Evolutionary conservation across 192 early-diverging fungal species (phyloP).

Genomic region (Linnemannia exigua): DNA sequence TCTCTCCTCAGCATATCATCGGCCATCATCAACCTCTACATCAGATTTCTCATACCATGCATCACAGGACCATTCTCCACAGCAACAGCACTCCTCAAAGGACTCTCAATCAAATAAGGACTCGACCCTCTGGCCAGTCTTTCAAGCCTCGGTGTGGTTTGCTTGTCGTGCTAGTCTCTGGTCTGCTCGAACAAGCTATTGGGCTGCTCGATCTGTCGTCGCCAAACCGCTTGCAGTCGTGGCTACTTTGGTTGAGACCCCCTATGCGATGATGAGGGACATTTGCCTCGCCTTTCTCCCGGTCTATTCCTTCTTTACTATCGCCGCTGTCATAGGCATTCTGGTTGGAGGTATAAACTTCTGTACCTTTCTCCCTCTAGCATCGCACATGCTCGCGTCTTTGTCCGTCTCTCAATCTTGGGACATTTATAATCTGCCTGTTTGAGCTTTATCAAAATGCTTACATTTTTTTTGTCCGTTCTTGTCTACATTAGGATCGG

Average conservation of each 20-base stretch:
- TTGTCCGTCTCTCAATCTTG: background rate
- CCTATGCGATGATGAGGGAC: slow-evolving; percentile 25
- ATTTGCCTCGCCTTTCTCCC: slow-evolving; percentile 47
- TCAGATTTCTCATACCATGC: background rate
- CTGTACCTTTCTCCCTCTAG: background rate
- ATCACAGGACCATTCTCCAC: background rate
- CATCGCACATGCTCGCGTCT: background rate
- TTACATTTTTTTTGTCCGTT: background rate
- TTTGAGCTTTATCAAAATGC: background rate
- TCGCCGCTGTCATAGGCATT: slow-evolving; percentile 45
- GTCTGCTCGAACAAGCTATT: slow-evolving; percentile 2
- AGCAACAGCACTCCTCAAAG: background rate
- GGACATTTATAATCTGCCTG: background rate
- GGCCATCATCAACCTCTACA: background rate
- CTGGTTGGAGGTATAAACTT: slow-evolving; percentile 35
- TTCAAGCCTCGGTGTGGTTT: background rate
- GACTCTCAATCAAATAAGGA: background rate
- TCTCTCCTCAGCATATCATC: background rate
- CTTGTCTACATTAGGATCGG: slow-evolving; percentile 5
- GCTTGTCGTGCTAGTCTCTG: background rate
- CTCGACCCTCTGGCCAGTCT: background rate
- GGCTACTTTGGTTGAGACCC: slow-evolving; percentile 14
- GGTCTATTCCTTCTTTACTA: slow-evolving; percentile 45
- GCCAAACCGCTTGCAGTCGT: slow-evolving; percentile 6
- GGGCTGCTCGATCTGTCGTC: background rate